phyloP scores from a whole-genome alignment of 73 alveolate genomes.

The Stentor coeruleus region DNA sequence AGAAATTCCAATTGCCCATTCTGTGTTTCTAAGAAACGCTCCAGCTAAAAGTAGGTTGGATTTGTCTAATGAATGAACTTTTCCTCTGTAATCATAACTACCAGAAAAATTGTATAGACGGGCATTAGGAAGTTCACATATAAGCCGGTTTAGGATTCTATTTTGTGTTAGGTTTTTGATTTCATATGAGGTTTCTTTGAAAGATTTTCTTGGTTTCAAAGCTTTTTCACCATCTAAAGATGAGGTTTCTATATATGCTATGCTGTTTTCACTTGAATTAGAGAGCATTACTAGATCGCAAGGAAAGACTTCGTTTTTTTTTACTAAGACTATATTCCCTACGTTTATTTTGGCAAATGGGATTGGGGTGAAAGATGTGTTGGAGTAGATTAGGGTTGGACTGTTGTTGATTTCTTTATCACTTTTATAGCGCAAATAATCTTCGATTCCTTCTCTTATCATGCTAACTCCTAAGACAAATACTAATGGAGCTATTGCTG shows the following conservation, averaged over 20 bases:
- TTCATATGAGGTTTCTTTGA: constrained; percentile 19
- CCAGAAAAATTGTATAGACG: constrained; percentile 20
- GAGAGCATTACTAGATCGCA: constrained; percentile 90
- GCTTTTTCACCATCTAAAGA: constrained; percentile 98
- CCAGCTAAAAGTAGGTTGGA: constrained; percentile 88
- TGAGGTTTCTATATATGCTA: constrained; percentile 89
- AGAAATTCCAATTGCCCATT: constrained; percentile 80
- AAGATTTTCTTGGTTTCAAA: constrained; percentile 70
- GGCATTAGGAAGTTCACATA: constrained; percentile 24
- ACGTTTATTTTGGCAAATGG: constrained; percentile 43
- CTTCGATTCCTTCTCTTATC: constrained; percentile 90
- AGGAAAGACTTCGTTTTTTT: constrained; percentile 75
- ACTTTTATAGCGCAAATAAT: constrained; percentile 62
- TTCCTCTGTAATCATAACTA: neutral
- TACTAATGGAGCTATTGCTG: constrained; percentile 56
- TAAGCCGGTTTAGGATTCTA: neutral
- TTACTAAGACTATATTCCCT: constrained; percentile 47
- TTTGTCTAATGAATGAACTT: constrained; percentile 39
- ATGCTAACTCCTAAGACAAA: constrained; percentile 69
- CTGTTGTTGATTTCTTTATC: constrained; percentile 34
- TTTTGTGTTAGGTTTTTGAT: neutral
- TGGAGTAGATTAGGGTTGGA: constrained; percentile 30
- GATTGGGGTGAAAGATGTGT: constrained; percentile 27
- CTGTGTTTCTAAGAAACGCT: constrained; percentile 87
- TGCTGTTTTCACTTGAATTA: constrained; percentile 83